A percentile compares a stretch with the other conserved stretches of the same genome.
phyloP scores from a whole-genome alignment of 1,139 yeast species.

The Candida tetrigidarum region DNA sequence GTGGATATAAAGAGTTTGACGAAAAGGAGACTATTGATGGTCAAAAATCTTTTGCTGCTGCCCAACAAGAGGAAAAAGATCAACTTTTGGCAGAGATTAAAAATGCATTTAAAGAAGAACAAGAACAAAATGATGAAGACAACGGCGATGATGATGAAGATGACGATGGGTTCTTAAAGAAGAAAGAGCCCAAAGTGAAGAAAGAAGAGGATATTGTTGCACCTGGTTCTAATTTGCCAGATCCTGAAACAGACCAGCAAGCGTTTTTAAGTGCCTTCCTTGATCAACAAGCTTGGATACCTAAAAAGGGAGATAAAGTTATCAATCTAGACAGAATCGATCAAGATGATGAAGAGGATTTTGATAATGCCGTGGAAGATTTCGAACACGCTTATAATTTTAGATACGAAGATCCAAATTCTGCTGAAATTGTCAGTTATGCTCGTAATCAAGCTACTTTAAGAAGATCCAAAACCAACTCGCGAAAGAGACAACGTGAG shows the following conservation, averaged over 20 bases:
- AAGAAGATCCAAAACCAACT: constrained; percentile 75
- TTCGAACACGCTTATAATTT: constrained; percentile 94
- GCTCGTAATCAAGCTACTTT: constrained; percentile 95
- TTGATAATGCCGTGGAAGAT: constrained; percentile 89
- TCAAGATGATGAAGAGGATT: constrained; percentile 78
- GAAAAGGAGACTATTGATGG: constrained; percentile 54
- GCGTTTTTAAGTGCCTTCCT: constrained; percentile 76
- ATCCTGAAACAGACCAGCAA: constrained; percentile 67
- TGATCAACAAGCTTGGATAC: constrained; percentile 87
- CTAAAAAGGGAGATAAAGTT: constrained; percentile 58
- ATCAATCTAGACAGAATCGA: constrained; percentile 59
- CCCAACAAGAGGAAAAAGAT: constrained; percentile 75
- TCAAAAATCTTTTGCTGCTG: constrained; percentile 70
- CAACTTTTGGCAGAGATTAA: constrained; percentile 77
- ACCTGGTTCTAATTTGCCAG: constrained; percentile 51
- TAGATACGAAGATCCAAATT: constrained; percentile 89
- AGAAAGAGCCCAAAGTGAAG: constrained; percentile 45
- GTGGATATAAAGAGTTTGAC: constrained; percentile 58
- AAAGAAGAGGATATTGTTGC: constrained; percentile 17
- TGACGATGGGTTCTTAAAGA: constrained; percentile 49
- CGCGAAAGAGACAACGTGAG: constrained; percentile 85
- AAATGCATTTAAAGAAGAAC: constrained; percentile 58
- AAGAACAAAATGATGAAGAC: constrained; percentile 44
- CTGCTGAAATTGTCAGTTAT: constrained; percentile 93
- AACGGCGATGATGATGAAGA: constrained; percentile 53